Percentiles rank a stretch among this genome's conserved stretches.
phyloP scores from a whole-genome alignment of 148 eudicot genomes.

The Arbutus unedo region DNA sequence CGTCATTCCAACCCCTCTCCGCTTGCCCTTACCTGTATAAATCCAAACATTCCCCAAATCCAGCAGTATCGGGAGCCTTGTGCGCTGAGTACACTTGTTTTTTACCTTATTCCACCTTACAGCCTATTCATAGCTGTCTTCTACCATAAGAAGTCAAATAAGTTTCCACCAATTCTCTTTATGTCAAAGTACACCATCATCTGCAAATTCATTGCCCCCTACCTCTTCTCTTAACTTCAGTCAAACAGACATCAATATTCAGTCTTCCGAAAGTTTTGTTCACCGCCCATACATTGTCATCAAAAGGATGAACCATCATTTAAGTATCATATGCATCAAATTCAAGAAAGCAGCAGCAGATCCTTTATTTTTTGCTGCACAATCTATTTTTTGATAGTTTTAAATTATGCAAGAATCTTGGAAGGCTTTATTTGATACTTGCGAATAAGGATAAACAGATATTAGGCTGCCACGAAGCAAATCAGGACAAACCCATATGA shows the following conservation, averaged over 20 bases:
- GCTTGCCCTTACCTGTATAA: no score
- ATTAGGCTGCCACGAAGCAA: neutral
- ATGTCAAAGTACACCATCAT: neutral
- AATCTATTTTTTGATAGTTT: neutral
- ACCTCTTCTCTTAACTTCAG: neutral
- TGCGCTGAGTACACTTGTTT: no score
- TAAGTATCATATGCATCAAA: constrained; percentile 1
- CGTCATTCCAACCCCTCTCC: neutral
- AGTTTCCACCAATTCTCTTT: neutral
- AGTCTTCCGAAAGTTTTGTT: neutral
- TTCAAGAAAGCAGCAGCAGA: neutral
- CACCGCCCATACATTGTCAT: neutral
- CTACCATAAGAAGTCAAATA: neutral
- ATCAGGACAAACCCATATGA: neutral
- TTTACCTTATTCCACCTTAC: neutral
- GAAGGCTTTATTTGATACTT: neutral
- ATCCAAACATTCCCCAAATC: no score
- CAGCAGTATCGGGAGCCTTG: no score
- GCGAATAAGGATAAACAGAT: neutral
- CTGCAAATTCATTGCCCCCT: neutral
- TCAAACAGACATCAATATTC: neutral
- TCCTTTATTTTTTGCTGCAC: neutral
- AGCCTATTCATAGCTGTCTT: neutral
- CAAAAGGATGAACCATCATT: constrained; percentile 5
- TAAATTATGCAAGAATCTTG: neutral